Evolutionary conservation across 169 alveolate genomes (phyloP), one percentile per base, ranked within the genome.

Genomic region (Amoebophrya sp.): DNA sequence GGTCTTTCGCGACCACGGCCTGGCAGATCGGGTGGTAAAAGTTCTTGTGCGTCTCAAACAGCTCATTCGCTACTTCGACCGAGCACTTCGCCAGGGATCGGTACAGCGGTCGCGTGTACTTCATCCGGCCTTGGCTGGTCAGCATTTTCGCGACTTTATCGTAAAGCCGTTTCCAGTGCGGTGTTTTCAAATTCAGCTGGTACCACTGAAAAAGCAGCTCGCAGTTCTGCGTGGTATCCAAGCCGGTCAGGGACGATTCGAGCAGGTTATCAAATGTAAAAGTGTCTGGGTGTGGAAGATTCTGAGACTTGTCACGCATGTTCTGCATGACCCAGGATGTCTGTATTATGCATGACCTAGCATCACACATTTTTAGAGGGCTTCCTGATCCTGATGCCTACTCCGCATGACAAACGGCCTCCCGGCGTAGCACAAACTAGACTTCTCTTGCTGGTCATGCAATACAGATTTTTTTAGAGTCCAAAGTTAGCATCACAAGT

Each of bases 151-250:
- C 18, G 83, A 66, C 35, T 25, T 25, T 25, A 2, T n/a, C 83
- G 7, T 66, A 2, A 66, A 25, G 0, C 39, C 35, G 38, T n/a
- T 66, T 66, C 83, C 83, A 25, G 35, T 66, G 35, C 35, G 32
- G 35, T 2, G 83, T 12, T 66, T 66, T 66, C 29, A 66, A 25
- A n/a, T 7, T 3, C 29, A 66, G 83, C 83, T 12, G 12, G 83
- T 25, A 66, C 83, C 83, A 66, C 83, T 66, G 83, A 25, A 66
- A 66, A 2, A 66, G 83, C 83, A 66, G 35, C 35, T 66, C 83
- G 83, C 83, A 66, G 83, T 66, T 66, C 18, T 66, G 12, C 83
- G 83, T 66, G 7, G 83, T 66, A 2, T 25, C 1, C 83, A 66
- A 66, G 83, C 32, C 83, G 35, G 66, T 18, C 18, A 47, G 18